Percentiles rank a stretch among this genome's conserved stretches.
phyloP scores from a whole-genome alignment of 78 protist species.

The Isochrysis galbana region DNA sequence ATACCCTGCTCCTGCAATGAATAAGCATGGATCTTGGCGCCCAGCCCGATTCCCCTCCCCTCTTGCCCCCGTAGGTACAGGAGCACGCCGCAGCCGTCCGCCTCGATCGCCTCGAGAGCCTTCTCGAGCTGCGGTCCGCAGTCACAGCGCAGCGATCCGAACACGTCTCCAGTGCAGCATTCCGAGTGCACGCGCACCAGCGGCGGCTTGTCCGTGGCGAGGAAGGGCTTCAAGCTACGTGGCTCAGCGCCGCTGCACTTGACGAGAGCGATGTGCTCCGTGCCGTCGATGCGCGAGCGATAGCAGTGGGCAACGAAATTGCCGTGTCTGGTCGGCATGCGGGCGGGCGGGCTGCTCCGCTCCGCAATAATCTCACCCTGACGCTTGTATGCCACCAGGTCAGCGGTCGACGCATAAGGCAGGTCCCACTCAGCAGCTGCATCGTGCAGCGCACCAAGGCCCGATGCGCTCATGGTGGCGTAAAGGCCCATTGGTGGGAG shows the following conservation, averaged over 20 bases:
- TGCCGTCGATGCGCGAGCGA: neutral
- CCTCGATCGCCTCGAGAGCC: neutral
- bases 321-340: neutral
- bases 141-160: conserved; percentile 18
- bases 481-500: neutral
- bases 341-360: neutral
- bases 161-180: conserved; percentile 23
- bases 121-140: conserved; percentile 31
- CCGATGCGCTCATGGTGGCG: neutral
- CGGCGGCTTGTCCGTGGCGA: neutral
- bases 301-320: neutral
- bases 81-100: neutral
- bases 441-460: neutral
- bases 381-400: neutral
- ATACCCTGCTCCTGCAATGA: neutral
- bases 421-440: neutral
- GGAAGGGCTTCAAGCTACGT: neutral
- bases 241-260: neutral
- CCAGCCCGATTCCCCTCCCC: conserved; percentile 27
- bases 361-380: neutral
- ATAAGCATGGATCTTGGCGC: neutral
- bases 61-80: conserved; percentile 29
- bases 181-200: conserved; percentile 33
- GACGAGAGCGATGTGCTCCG: neutral
- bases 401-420: neutral